Base-by-base conservation (phyloP, 2,329 filamentous ascomycete genomes). In the Lasiodiplodia hormozganensis region DNA sequence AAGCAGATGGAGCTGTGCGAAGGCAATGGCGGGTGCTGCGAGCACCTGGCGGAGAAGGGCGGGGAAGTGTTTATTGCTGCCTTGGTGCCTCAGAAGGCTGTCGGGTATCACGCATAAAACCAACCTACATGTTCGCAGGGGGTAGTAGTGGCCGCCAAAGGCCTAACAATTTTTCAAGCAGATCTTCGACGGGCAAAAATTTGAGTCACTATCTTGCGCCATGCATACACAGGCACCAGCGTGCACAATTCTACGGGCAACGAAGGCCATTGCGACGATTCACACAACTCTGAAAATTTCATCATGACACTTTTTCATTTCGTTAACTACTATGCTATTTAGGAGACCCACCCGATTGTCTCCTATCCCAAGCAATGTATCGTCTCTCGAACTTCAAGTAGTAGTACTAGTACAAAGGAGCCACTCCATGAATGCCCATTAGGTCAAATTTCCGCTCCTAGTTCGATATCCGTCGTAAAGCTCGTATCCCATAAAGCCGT, bases 401-500 rank as follows among this genome's bases (percentile, higher is more conserved):
- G 23, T 28, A 65, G n/a, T 65, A 65, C 18, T 65, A 65, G 51
- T 65, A 65, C 62, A 65, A 7, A 65, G 34, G 62, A 54, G 51
- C 47, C 49, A 47, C 47, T 23, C 23, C 52, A 54, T 36, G 47
- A 65, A 56, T 49, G 12, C 23, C 36, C 34, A n/a, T 36, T 38
- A 4, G 12, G 28, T 36, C 62, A 21, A 31, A 43, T 43, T 54
- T 18, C 14, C 25, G 23, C 25, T 31, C 31, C 25, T 21, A 31
- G 34, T n/a, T 25, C 23, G 47, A 38, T 65, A 31, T 47, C 51
- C 51, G 54, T 65, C 62, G 28, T 65, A 56, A 57, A 65, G 38
- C 62, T 65, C 62, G 52, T 65, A 31, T 47, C 62, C 51, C 62
- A 18, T 65, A 52, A 56, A 64, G 52, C 28, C 31, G 18, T 38